Base-by-base conservation (phyloP, 2,329 filamentous ascomycete species). In the Aspergillus sergii region DNA sequence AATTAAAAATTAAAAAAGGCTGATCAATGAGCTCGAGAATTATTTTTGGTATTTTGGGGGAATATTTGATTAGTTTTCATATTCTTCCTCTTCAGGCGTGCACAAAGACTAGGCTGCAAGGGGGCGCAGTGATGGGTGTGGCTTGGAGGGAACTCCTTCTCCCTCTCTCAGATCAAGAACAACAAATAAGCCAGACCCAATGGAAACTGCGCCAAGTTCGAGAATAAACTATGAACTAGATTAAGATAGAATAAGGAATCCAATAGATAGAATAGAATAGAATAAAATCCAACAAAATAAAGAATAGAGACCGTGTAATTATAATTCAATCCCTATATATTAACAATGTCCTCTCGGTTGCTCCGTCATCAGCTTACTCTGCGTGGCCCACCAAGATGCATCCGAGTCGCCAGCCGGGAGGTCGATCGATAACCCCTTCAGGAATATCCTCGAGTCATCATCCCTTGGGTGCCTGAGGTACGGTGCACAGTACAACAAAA, bases 341-440 rank as follows among this genome's bases (percentile, higher is more conserved):
- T n/a, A 16, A 16, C 16, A 6, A 36, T 36, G 34, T 16, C 14
- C 14, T 16, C 14, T 36, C 34, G 34, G 34, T 16, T 36, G 5
- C 34, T 51, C 48, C 48, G 28, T 32, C 48, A 51, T 51, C 48
- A 51, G 48, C 48, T 32, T 51, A 51, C 48, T 32, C 48, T n/a
- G n/a, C 16, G 16, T 11, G 48, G 19, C 48, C 48, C 48, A 51
- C 48, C 9, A 50, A 19, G 4, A 50, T 16, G 9, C 14, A 28
- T 26, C 14, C 8, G 26, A 30, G 28, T 50, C 9, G 4, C n/a
- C 12, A 16, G 12, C 19, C n/a, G 21, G 21, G 4, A 19, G 14
- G 46, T 34, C 28, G 48, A 51, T 51, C 48, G 30, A 51, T 51
- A 11, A 34, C 48, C 48, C 4, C n/a, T 32, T 32, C 16, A 32